Base-by-base conservation (phyloP, 2,329 filamentous ascomycete species). In the Aspergillus uvarum region DNA sequence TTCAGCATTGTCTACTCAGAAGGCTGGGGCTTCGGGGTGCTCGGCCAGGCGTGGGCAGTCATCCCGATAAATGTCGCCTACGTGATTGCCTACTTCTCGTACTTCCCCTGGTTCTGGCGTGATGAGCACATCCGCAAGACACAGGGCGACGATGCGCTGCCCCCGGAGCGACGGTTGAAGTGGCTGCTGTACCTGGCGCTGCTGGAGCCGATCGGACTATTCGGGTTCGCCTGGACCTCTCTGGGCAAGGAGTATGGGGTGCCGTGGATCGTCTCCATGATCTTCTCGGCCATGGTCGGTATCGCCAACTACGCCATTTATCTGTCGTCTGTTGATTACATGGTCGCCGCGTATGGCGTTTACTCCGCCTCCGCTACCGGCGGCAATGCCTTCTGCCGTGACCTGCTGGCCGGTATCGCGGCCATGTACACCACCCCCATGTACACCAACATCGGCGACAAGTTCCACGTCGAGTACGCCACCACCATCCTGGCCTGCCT, bases 301-400 rank as follows among this genome's bases (percentile, higher is more conserved):
- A 86, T 91, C 50, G 88, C 88, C 62, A 91, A 91, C 68, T 89
- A 87, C 59, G 79, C 83, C 24, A 89, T 90, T 58, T 90, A 90
- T 76, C 87, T 89, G 81, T 87, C 87, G 2, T 89, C 87, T 1
- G 88, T 90, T 63, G 87, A 91, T 72, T 91, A 91, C 76, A 90
- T 90, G 83, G 84, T 90, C 51, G 87, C 86, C 59, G 85, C 88
- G 1, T 91, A 91, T 67, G 89, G 89, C 0, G 85, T 86, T 0
- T 91, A 89, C 72, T 85, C 87, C 0, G 88, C 89, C 3, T 90
- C 87, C 0, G 89, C 89, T 1, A 90, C 89, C 0, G 89, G 89
- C 57, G 89, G 89, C 29, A 91, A 91, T 64, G 89, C 88, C 5
- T 90, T 88, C 78, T 83, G 87, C 7, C 83, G 89, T 64, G 89